Evolutionary conservation across 1,139 yeast species (phyloP).

Genomic region (Debaryomyces sp.): DNA sequence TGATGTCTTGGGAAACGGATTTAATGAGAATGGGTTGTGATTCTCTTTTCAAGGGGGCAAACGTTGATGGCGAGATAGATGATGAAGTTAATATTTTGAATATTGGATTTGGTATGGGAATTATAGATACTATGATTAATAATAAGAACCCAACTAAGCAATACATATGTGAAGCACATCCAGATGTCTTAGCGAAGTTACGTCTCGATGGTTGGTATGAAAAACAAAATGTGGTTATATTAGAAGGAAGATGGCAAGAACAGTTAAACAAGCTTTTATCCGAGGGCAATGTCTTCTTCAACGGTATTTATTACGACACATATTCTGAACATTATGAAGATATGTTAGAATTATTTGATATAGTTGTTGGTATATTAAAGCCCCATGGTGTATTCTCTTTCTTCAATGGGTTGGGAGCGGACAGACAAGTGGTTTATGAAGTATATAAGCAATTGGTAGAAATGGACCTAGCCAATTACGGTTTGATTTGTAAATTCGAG

Average conservation of each 20-base stretch:
- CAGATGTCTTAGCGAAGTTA: constrained; percentile 77
- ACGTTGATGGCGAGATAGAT: constrained; percentile 32
- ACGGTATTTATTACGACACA: constrained; percentile 93
- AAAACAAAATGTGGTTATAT: constrained; percentile 66
- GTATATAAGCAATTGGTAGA: constrained; percentile 84
- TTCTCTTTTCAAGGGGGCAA: constrained; percentile 52
- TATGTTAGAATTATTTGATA: constrained; percentile 83
- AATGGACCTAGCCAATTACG: constrained; percentile 78
- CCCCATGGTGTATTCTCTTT: constrained; percentile 85
- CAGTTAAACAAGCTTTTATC: constrained; percentile 65
- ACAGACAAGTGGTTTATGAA: constrained; percentile 83
- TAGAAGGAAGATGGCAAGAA: constrained; percentile 94
- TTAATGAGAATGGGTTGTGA: constrained; percentile 83
- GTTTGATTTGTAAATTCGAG: constrained; percentile 60
- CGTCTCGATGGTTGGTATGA: constrained; percentile 83
- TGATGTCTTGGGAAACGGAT: constrained; percentile 96
- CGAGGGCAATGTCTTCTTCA: constrained; percentile 68
- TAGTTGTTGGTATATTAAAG: constrained; percentile 77
- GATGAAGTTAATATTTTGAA: constrained; percentile 62
- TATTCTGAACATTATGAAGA: constrained; percentile 86
- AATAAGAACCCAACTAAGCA: constrained; percentile 62
- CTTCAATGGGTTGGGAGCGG: constrained; percentile 97
- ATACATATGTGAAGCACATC: constrained; percentile 93
- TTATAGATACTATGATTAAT: constrained; percentile 80
- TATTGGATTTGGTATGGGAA: constrained; percentile 97